Evolutionary conservation across 2,329 filamentous ascomycete genomes (phyloP), one percentile per base, ranked within the genome.

Genomic region (Stachybotrys chartarum): DNA sequence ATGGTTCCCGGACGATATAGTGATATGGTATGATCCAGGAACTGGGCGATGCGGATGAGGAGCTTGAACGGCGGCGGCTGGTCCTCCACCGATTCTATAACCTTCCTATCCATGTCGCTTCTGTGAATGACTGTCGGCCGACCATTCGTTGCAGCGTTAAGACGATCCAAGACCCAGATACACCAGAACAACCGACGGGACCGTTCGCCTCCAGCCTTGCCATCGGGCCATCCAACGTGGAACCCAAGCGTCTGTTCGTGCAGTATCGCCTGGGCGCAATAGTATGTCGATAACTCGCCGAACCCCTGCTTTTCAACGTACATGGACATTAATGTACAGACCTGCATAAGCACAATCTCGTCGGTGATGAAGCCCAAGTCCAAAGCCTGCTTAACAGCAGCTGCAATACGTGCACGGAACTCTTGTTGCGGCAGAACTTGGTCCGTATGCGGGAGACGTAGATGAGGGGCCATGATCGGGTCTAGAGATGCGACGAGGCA

Each of bases 211-310:
- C 59, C 61, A 5, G 56, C 60, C 16, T 56, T 58, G 5, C 57
- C 62, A 14, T 60, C 60, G 2, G 61, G 62, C 54, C 62, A 63
- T 24, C 61, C 59, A 6, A 63, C 56, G 42, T 64, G 62, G 17
- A 64, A 62, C 1, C 61, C 62, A 30, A 64, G 56, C 1, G 60
- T 63, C 49, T 61, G 62, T n/a, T 61, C 58, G 30, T 63, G 59
- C 8, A 56, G 61, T 6, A 64, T 58, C 10, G 61, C 59, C 52
- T 64, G 62, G 7, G 61, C 61, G 14, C 60, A 58, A 51, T 61
- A 61, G 32, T 56, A 50, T 24, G 54, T 54, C 8, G 59, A 61
- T 7, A 61, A 39, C 52, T 59, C 56, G 51, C 59, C 57, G 45
- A 57, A 56, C 8, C 54, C 54, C 24, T 58, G 48, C 24, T 55